Evolutionary conservation across 2,329 filamentous ascomycete species (phyloP).

Genomic region (Fusarium temperatum): DNA sequence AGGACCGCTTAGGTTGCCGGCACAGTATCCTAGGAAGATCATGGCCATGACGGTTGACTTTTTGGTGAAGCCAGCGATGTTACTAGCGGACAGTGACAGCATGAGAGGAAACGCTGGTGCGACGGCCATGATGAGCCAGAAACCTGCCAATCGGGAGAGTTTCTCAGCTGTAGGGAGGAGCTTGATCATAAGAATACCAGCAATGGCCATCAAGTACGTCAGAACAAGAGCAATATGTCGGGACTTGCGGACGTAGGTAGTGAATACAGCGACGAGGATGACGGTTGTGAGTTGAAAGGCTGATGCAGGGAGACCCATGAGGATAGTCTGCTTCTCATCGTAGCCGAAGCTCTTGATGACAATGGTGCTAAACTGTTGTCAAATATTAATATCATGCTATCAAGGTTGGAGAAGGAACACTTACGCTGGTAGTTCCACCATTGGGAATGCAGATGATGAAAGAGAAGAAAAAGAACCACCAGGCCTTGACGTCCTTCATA

Average conservation of each 20-base stretch:
- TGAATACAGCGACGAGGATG: not conserved
- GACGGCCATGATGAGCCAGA: conserved; percentile 2
- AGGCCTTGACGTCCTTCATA: conserved; percentile 3
- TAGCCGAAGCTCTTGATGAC: conserved; percentile 13
- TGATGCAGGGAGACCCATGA: conserved; percentile 10
- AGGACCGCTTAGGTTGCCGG: conserved; percentile 1
- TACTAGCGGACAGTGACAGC: not conserved
- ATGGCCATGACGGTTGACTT: conserved; percentile 13
- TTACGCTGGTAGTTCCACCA: not conserved
- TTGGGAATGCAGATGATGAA: conserved; percentile 16
- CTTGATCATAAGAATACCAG: conserved; percentile 14
- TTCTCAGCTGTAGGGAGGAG: not conserved
- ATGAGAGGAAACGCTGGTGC: conserved; percentile 5
- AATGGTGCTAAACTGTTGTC: not conserved
- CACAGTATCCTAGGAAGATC: conserved; percentile 12
- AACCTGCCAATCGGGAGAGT: not conserved
- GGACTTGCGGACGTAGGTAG: conserved; percentile 3
- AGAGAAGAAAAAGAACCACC: conserved; percentile 20
- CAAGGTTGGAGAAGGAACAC: not conserved
- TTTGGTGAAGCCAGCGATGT: conserved; percentile 11
- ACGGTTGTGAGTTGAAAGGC: conserved; percentile 8
- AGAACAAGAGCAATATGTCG: conserved; percentile 5
- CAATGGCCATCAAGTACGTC: conserved; percentile 2
- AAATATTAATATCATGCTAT: too few relatives aligned
- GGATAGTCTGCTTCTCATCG: conserved; percentile 10